Evolutionary conservation across 2,329 filamentous ascomycete genomes (phyloP), one percentile per base, ranked within the genome.

Genomic region (Cordyceps militaris): DNA sequence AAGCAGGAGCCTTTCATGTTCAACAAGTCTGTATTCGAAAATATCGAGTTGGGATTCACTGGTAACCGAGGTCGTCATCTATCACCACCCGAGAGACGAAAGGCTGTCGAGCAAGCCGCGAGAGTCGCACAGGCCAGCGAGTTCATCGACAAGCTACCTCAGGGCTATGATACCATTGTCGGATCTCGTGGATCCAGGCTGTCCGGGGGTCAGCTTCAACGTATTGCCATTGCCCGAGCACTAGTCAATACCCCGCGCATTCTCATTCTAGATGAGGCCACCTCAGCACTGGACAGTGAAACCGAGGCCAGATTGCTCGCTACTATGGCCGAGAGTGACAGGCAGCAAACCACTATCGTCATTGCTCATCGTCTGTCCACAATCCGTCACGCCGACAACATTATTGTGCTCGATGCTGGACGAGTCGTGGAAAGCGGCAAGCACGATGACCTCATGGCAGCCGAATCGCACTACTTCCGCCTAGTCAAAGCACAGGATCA

Each of bases 1-100:
- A 56, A 75, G 46, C 78, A 80, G 61, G 76, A 80, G 53, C 74
- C 75, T 0, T 73, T 76, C 34, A 65, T 79, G 1, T 79, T 79
- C 62, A 73, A 48, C 46, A 48, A n/a, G n/a, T 13, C 46, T 8
- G 19, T 48, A 10, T 21, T 32, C 14, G 26, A 48, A 32, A 48
- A 69, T 34, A 64, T 68, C 34, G 44, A 49, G 26, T 53, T 60
- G 40, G 65, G 65, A 3, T 56, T 65, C 0, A 80, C 76, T 47
- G 79, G 81, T 5, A 60, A n/a, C 3, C 46, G 4, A 5, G 14
- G 14, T n/a, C 6, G 10, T 21, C 7, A 16, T 10, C 6, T 48
- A 26, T 19, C 46, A 5, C 16, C 30, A 1, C 16, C 16, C 6
- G 46, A 48, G n/a, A 48, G 19, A 19, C 46, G 24, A 3, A 32